Evolutionary conservation across 345 rosid genomes (phyloP), one percentile per base, ranked within the genome.

Genomic region (Carallia brachiata): DNA sequence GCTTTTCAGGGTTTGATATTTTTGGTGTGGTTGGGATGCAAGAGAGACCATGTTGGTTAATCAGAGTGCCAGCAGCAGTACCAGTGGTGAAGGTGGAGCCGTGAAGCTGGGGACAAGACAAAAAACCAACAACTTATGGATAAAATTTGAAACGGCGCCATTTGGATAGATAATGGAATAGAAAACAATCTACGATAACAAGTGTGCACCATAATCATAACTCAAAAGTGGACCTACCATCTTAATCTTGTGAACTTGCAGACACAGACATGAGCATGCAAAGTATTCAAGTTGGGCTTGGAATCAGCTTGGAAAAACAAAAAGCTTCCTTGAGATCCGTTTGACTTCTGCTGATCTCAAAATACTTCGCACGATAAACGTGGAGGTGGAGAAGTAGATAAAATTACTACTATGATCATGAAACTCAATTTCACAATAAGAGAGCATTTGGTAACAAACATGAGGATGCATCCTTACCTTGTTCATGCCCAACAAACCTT

Each of bases 191-290:
- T 23, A 23, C 23, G 23, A 23, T 23, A 23, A 23, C 23, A 23
- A 23, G 23, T 23, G 23, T 23, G 23, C 23, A 23, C 23, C 23
- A 23, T 23, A 23, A 23, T 40, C 48, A 40, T 8, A 40, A 40
- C 48, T 40, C 12, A 61, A 28, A 68, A 57, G 59, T 75, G 63
- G 34, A 77, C 75, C 80, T 76, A 91, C 97, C 90, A 39, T 87
- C 87, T 66, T 82, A 83, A 78, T 91, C 91, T 76, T 85, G 86
- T 60, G 76, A 89, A 81, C 78, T 77, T 48, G 96, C 83, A 79
- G 93, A 94, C 8, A 94, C 96, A 68, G 94, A 84, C 91, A 89
- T 87, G 56, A 94, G 86, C 98, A 94, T 89, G 85, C 75, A 89
- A 94, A 65, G 98, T 89, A 80, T 97, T 91, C 72, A 94, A 75